These are phyloP conservation scores for Bipolaris sorokiniana DNA, from an alignment of 2,329 filamentous ascomycete genomes.

Conservation along the genomic window DNA sequence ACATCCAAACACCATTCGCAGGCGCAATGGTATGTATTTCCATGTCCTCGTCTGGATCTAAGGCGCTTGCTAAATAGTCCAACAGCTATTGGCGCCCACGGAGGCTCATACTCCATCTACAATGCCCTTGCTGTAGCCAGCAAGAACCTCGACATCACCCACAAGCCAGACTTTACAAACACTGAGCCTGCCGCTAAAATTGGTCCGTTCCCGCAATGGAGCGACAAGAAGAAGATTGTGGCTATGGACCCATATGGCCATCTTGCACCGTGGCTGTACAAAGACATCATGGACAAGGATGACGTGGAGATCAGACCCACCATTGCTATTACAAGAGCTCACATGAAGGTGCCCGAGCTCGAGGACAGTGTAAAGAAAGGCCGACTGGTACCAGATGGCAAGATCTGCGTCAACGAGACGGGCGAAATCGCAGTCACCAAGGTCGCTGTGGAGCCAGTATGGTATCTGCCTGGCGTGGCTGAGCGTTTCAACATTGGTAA, in stretches of 20 bases:
- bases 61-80: constrained; percentile 17
- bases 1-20: constrained; percentile 74
- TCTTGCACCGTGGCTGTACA: constrained; percentile 81
- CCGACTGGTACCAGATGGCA: constrained; percentile 79
- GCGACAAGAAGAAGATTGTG: constrained; percentile 89
- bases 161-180: constrained; percentile 79
- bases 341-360: constrained; percentile 96
- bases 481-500: constrained; percentile 88
- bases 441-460: constrained; percentile 90
- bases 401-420: constrained; percentile 82
- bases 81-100: constrained; percentile 70
- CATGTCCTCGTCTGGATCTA: neutral
- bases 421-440: constrained; percentile 95
- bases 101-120: constrained; percentile 95
- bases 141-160: constrained; percentile 82
- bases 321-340: constrained; percentile 88
- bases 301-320: constrained; percentile 87
- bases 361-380: constrained; percentile 84
- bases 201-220: constrained; percentile 89
- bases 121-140: constrained; percentile 91
- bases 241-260: constrained; percentile 97
- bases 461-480: constrained; percentile 68
- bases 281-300: constrained; percentile 76
- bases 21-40: constrained; percentile 71
- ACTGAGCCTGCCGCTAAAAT: constrained; percentile 91